Percentiles rank a stretch among this genome's conserved stretches.
These are phyloP conservation scores for Aphanomyces cochlioides DNA, from an alignment of 352 stramenopile genomes.

Conservation along the genomic window DNA sequence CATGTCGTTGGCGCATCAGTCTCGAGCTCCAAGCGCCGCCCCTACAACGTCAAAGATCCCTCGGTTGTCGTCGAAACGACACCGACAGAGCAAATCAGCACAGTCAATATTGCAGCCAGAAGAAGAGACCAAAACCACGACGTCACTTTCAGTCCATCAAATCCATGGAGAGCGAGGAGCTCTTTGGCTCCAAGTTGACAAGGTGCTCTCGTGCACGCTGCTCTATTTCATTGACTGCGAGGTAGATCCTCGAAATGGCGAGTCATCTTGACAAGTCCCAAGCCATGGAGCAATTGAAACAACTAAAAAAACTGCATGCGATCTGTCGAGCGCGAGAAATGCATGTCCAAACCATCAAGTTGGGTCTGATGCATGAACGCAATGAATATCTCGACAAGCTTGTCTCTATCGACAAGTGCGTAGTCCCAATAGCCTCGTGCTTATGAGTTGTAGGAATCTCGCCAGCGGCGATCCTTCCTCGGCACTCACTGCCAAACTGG, in stretches of 20 bases:
- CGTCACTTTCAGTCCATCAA: too few relatives aligned
- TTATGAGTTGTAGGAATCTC: too few relatives aligned
- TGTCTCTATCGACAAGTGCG: background rate
- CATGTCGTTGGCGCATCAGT: constrained; percentile 57
- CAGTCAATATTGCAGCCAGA: background rate
- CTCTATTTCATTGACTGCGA: constrained; percentile 13
- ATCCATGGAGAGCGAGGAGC: too few relatives aligned
- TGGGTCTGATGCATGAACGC: constrained; percentile 46
- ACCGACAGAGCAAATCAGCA: background rate
- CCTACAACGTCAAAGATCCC: too few relatives aligned
- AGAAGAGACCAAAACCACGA: too few relatives aligned
- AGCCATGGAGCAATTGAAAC: background rate
- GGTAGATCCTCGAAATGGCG: constrained; percentile 30
- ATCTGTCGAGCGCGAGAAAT: constrained; percentile 65
- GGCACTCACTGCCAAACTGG: background rate
- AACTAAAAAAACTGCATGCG: constrained; percentile 42
- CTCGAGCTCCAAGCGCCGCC: constrained; percentile 11
- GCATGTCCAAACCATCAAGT: constrained; percentile 52
- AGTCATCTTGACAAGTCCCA: too few relatives aligned
- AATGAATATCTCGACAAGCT: constrained; percentile 16
- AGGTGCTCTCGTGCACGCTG: too few relatives aligned
- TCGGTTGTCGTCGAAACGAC: too few relatives aligned
- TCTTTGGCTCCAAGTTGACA: too few relatives aligned
- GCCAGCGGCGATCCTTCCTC: too few relatives aligned
- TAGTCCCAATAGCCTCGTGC: background rate